Percentiles rank a stretch among this genome's conserved stretches.
phyloP scores from a whole-genome alignment of 2,329 filamentous ascomycete species.

The Pochonia chlamydosporia region DNA sequence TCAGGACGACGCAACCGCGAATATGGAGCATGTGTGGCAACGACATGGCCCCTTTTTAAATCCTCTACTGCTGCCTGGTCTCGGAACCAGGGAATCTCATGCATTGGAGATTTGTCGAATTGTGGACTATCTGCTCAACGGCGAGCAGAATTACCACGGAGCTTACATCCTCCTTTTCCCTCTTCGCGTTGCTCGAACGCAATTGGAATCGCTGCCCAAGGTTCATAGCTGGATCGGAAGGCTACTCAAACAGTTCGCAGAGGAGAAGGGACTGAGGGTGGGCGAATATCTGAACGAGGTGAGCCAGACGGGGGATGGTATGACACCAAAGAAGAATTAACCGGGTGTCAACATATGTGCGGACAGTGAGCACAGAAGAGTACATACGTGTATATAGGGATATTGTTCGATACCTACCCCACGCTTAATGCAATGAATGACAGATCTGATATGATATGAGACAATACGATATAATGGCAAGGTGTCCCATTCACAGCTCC shows the following conservation, averaged over 20 bases:
- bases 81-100: constrained; percentile 2
- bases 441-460: no score
- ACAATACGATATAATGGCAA: no score
- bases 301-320: neutral
- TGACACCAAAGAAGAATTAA: neutral
- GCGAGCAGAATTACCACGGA: constrained; percentile 7
- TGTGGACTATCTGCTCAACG: constrained; percentile 7
- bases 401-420: neutral
- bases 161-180: constrained; percentile 8
- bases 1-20: constrained; percentile 1
- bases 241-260: constrained; percentile 7
- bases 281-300: constrained; percentile 3
- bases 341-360: neutral
- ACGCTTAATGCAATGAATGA: neutral
- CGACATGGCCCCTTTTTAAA: constrained; percentile 8
- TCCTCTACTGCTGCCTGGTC: constrained; percentile 4
- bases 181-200: constrained; percentile 3
- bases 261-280: constrained; percentile 5
- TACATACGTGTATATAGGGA: no score
- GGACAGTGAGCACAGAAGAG: neutral
- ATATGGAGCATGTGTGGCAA: constrained; percentile 1
- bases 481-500: no score
- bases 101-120: constrained; percentile 9
- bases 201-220: constrained; percentile 3
- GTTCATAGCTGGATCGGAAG: constrained; percentile 6